A percentile compares a stretch with the other conserved stretches of the same genome.
Evolutionary conservation across 805 yeast species (phyloP).

Genomic region (Yamadazyma sp.): DNA sequence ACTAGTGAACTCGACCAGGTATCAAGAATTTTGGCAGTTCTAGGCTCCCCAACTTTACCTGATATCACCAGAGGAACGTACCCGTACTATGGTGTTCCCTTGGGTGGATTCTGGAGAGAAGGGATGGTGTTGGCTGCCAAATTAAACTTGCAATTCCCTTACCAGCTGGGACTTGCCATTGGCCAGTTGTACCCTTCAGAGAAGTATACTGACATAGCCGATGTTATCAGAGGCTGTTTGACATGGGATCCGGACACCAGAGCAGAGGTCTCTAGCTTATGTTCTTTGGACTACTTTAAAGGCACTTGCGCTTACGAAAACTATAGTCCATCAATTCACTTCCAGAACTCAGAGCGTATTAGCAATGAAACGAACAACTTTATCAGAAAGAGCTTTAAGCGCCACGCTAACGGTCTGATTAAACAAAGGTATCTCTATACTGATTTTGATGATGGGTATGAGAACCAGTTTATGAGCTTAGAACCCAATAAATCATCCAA

Average conservation of each 20-base stretch:
- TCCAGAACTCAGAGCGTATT: background rate
- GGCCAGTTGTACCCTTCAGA: slow-evolving; percentile 17
- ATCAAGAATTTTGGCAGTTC: slow-evolving; percentile 58
- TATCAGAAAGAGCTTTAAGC: too few species aligned
- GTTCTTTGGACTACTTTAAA: slow-evolving; percentile 55
- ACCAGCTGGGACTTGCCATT: slow-evolving; percentile 43
- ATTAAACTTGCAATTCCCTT: slow-evolving; percentile 59
- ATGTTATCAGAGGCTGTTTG: slow-evolving; percentile 48
- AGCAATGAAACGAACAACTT: background rate
- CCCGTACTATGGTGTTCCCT: slow-evolving; percentile 31
- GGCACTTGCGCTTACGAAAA: slow-evolving; percentile 30
- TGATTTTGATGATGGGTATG: slow-evolving; percentile 21
- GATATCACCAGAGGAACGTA: slow-evolving; percentile 12
- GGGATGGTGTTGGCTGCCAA: slow-evolving; percentile 52
- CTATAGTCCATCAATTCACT: slow-evolving; percentile 4
- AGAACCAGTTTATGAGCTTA: slow-evolving; percentile 14
- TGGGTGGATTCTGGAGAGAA: slow-evolving; percentile 76
- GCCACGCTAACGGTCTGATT: background rate
- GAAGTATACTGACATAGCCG: slow-evolving; percentile 2
- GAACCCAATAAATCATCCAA: slow-evolving; percentile 4
- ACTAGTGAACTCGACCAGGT: slow-evolving; percentile 75
- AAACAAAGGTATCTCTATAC: background rate
- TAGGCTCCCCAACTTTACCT: slow-evolving; percentile 68
- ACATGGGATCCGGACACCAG: slow-evolving; percentile 80
- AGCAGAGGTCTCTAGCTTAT: slow-evolving; percentile 49